Evolutionary conservation across 176 grass and related monocot species (phyloP).

Genomic region (Oryza officinalis): DNA sequence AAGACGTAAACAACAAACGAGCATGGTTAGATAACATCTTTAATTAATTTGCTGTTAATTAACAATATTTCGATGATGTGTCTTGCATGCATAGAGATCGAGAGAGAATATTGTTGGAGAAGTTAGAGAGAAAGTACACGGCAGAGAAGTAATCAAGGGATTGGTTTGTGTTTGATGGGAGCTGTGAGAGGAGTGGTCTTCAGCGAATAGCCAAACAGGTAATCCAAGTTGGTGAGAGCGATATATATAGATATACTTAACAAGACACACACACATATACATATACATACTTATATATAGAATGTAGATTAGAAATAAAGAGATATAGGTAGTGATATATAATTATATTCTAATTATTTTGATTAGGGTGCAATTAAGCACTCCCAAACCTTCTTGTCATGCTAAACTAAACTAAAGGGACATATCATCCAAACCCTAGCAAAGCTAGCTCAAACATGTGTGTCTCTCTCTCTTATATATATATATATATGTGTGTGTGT

Average conservation of each 20-base stretch:
- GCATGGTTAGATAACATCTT: background rate
- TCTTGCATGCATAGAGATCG: slow-evolving; percentile 9
- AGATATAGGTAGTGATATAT: background rate
- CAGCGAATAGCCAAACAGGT: slow-evolving; percentile 54
- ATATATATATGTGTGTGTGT: no score
- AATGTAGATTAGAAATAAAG: background rate
- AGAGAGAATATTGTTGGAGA: slow-evolving; percentile 53
- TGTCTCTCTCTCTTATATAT: background rate
- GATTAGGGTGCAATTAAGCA: slow-evolving; percentile 17
- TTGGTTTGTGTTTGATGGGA: slow-evolving; percentile 61
- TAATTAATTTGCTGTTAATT: background rate
- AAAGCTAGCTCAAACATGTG: background rate
- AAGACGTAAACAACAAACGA: slow-evolving; percentile 13
- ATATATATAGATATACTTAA: background rate
- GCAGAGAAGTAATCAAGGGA: slow-evolving; percentile 29
- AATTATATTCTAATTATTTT: slow-evolving; percentile 18
- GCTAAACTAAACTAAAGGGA: slow-evolving; percentile 75
- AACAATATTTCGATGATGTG: slow-evolving; percentile 7
- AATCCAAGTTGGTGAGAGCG: slow-evolving; percentile 39
- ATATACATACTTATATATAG: background rate
- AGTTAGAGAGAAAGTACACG: slow-evolving; percentile 48
- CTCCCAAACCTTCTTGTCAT: slow-evolving; percentile 53
- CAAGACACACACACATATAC: background rate
- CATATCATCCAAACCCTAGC: slow-evolving; percentile 67
- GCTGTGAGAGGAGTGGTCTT: slow-evolving; percentile 52